Evolutionary conservation across 306 rosid genomes (phyloP).

Genomic region (Cucurbita ficifolia): DNA sequence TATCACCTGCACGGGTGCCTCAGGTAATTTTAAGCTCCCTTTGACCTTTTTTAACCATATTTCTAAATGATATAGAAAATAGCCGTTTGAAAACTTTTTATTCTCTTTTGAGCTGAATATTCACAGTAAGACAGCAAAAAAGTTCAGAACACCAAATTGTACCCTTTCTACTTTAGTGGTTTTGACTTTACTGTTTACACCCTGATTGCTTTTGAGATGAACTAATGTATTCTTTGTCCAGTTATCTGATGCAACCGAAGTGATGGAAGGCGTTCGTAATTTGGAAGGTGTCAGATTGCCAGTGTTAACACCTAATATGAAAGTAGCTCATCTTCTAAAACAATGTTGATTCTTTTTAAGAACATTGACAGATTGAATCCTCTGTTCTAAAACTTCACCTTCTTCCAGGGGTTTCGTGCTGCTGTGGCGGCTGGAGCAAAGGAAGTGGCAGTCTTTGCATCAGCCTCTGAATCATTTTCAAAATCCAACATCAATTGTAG

Average conservation of each 20-base stretch:
- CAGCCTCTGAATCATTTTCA: slow-evolving; percentile 89
- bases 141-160: neutral
- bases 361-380: neutral
- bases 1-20: slow-evolving; percentile 95
- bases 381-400: slow-evolving; percentile 12
- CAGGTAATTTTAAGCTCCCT: slow-evolving; percentile 37
- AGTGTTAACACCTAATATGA: slow-evolving; percentile 75
- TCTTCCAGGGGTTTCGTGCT: slow-evolving; percentile 66
- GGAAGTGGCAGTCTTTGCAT: slow-evolving; percentile 76
- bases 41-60: neutral
- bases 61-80: neutral
- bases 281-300: slow-evolving; percentile 57
- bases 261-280: slow-evolving; percentile 51
- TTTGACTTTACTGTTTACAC: neutral
- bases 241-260: slow-evolving; percentile 84
- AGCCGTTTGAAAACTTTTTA: neutral
- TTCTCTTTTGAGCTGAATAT: neutral
- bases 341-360: neutral
- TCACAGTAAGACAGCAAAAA: neutral
- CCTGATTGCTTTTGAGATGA: neutral
- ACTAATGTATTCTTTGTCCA: slow-evolving; percentile 2
- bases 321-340: slow-evolving; percentile 24
- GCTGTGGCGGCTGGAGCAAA: slow-evolving; percentile 83
- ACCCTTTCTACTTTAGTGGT: neutral
- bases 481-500: slow-evolving; percentile 80